Evolutionary conservation across 768 basidiomycete genomes (phyloP).

Genomic region (Kondoa subrosea): DNA sequence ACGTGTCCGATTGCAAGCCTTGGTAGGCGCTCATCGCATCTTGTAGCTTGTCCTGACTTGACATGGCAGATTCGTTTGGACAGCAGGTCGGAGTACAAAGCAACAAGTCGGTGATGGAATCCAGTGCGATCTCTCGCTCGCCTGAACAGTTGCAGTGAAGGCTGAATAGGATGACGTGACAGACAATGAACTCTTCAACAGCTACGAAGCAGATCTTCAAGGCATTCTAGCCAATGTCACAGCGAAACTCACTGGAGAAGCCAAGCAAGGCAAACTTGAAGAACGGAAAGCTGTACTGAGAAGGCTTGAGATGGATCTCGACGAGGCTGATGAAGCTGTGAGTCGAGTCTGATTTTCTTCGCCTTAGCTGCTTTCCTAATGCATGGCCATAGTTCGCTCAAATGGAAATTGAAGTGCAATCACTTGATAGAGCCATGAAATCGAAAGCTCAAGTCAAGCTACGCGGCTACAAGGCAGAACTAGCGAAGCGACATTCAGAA

Average conservation of each 20-base stretch:
- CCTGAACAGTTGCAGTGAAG: background rate
- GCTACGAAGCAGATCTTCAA: conserved; percentile 77
- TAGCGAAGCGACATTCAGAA: conserved; percentile 61
- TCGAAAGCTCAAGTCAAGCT: conserved; percentile 60
- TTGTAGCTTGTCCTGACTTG: background rate
- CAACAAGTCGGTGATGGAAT: no score
- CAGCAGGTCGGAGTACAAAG: no score
- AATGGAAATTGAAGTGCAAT: conserved; percentile 97
- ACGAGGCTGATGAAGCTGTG: conserved; percentile 96
- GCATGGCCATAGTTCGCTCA: conserved; percentile 95
- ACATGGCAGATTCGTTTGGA: background rate
- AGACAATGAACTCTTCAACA: conserved; percentile 3
- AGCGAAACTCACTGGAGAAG: conserved; percentile 58
- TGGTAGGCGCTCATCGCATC: background rate
- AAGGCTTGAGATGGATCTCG: conserved; percentile 81
- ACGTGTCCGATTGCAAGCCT: conserved; percentile 39
- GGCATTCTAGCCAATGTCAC: conserved; percentile 59
- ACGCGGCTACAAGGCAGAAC: conserved; percentile 53
- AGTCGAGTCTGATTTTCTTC: conserved; percentile 22
- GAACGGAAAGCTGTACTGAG: conserved; percentile 62
- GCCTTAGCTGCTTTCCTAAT: background rate
- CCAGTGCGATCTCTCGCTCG: background rate
- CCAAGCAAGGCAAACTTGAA: conserved; percentile 57
- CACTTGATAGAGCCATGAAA: conserved; percentile 60
- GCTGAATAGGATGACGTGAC: background rate